Conservation (phyloP, 2,329 filamentous ascomycete genomes). For the Pseudopyricularia javanii region DNA sequence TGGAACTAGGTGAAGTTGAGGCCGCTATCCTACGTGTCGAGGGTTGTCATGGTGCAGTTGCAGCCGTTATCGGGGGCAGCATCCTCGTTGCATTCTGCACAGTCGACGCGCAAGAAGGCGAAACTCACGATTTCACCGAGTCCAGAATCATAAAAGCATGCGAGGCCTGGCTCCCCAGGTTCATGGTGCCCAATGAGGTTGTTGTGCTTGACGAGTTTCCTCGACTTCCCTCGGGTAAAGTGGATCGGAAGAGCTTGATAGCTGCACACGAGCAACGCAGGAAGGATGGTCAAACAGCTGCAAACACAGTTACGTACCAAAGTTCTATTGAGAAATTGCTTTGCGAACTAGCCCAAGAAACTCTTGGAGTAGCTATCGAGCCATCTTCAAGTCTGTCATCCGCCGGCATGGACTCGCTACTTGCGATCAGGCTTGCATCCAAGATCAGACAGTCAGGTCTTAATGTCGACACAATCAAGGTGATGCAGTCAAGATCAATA, state of each 20-base stretch:
- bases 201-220: conserved; percentile 54
- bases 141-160: conserved; percentile 44
- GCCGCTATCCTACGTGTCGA: conserved; percentile 49
- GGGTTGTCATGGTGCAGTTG: conserved; percentile 54
- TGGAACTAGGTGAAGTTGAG: conserved; percentile 71
- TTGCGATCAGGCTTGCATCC: conserved; percentile 43
- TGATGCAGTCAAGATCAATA: conserved; percentile 44
- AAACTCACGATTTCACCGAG: neutral
- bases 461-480: conserved; percentile 40
- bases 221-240: conserved; percentile 70
- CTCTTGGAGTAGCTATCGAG: conserved; percentile 15
- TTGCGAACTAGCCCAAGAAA: conserved; percentile 15
- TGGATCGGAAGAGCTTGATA: conserved; percentile 57
- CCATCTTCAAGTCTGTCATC: conserved; percentile 17
- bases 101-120: conserved; percentile 20
- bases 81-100: conserved; percentile 66
- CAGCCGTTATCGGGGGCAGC: conserved; percentile 48
- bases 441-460: conserved; percentile 45
- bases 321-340: conserved; percentile 19
- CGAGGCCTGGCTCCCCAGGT: conserved; percentile 63
- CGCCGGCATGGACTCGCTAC: conserved; percentile 27
- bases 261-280: conserved; percentile 28
- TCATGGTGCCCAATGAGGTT: conserved; percentile 73
- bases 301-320: neutral
- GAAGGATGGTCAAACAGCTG: neutral